A percentile compares a stretch with the other conserved stretches of the same genome.
phyloP scores from a whole-genome alignment of 2,329 filamentous ascomycete genomes.

The Aschersonia sp. region DNA sequence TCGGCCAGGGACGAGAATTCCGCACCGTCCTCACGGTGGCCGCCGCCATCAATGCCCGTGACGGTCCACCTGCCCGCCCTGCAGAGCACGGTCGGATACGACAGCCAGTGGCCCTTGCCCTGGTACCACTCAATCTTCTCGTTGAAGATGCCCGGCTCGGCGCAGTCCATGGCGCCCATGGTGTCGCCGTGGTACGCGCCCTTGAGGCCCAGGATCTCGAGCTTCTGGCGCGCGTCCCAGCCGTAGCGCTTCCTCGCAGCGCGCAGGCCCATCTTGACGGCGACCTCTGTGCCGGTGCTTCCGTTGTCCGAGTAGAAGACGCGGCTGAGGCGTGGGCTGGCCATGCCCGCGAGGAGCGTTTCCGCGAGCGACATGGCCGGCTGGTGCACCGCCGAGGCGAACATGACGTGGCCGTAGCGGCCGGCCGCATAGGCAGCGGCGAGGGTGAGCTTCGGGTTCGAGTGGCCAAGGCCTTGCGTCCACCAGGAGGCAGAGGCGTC shows the following conservation, averaged over 20 bases:
- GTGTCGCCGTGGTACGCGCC: constrained; percentile 81
- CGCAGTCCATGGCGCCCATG: constrained; percentile 76
- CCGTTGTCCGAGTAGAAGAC: constrained; percentile 78
- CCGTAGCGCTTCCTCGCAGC: constrained; percentile 52
- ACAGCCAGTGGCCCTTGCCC: constrained; percentile 67
- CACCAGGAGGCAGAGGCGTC: constrained; percentile 85
- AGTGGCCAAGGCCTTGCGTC: constrained; percentile 78
- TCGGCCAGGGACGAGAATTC: constrained; percentile 32
- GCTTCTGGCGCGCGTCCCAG: constrained; percentile 41
- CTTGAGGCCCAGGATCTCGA: constrained; percentile 60
- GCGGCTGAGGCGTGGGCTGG: constrained; percentile 50
- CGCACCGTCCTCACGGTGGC: constrained; percentile 23
- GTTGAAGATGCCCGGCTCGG: constrained; percentile 64
- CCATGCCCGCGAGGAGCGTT: constrained; percentile 40
- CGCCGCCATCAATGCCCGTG: constrained; percentile 27
- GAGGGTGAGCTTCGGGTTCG: constrained; percentile 55
- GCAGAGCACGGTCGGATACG: constrained; percentile 60
- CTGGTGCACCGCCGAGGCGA: constrained; percentile 65
- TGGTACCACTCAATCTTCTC: constrained; percentile 78
- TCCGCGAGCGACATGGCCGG: constrained; percentile 59
- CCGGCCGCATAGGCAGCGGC: constrained; percentile 70
- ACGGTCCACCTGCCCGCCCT: constrained; percentile 51
- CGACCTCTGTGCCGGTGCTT: constrained; percentile 72
- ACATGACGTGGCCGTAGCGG: constrained; percentile 80
- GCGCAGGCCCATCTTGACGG: constrained; percentile 70